phyloP scores from a whole-genome alignment of 345 rosid species.

The Geranium rotundifolium region DNA sequence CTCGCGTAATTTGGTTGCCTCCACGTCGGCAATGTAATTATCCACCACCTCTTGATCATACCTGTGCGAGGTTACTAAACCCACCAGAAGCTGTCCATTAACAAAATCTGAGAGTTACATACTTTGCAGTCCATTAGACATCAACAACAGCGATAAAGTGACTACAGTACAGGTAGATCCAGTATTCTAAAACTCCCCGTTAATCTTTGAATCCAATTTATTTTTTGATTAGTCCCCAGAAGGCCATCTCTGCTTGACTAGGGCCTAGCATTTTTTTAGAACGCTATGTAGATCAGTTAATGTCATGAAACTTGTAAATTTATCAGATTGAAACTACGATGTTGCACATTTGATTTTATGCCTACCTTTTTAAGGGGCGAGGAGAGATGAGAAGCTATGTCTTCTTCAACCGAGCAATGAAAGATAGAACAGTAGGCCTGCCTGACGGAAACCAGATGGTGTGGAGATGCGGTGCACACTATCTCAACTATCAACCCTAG shows the following conservation, averaged over 20 bases:
- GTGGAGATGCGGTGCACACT: constrained; percentile 61
- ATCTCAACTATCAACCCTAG: constrained; percentile 61
- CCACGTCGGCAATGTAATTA: constrained; percentile 34
- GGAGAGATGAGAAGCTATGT: constrained; percentile 34
- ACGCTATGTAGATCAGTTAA: no score
- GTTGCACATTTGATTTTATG: no score
- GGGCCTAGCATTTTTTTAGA: no score
- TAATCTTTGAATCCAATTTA: no score
- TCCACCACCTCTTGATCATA: constrained; percentile 54
- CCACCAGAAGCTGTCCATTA: constrained; percentile 42
- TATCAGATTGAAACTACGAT: no score
- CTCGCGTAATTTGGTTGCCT: constrained; percentile 49
- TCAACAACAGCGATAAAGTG: no score
- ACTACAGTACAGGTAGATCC: no score
- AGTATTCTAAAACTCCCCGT: no score
- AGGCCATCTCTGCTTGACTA: no score
- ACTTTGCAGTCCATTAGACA: no score
- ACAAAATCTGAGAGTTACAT: constrained; percentile 1
- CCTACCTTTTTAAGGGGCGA: constrained; percentile 58
- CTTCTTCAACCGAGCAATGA: constrained; percentile 64
- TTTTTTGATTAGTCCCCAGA: no score
- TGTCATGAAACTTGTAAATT: no score
- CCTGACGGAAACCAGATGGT: constrained; percentile 64
- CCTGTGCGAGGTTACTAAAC: constrained; percentile 25
- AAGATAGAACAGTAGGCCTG: constrained; percentile 59